phyloP scores from a whole-genome alignment of 2,329 filamentous ascomycete species.

The Myriosclerotinia scirpicola region DNA sequence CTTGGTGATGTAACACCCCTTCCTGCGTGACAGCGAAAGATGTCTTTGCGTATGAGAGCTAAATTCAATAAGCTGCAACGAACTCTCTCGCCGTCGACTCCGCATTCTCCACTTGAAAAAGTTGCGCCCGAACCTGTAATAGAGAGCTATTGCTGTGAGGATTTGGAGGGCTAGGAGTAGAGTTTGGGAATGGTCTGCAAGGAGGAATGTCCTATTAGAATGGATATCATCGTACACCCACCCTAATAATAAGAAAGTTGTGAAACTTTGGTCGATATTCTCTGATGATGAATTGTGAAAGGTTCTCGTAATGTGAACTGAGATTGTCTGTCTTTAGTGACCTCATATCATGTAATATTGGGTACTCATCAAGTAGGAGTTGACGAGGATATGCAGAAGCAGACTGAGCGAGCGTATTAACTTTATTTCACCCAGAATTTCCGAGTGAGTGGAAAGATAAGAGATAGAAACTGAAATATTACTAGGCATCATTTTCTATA shows the following conservation, averaged over 20 bases:
- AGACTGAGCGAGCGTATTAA: not conserved
- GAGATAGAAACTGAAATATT: not conserved
- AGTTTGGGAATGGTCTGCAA: not conserved
- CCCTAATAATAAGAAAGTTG: not conserved
- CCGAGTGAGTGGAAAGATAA: not conserved
- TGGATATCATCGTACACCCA: conserved; percentile 9
- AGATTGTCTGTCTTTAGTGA: not conserved
- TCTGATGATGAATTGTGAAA: not conserved
- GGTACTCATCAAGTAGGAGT: not conserved
- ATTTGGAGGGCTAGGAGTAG: not conserved
- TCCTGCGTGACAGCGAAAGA: conserved; percentile 5
- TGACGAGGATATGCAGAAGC: too few species aligned
- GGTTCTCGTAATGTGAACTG: not conserved
- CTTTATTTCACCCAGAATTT: not conserved
- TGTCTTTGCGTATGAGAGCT: conserved; percentile 14
- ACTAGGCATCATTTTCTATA: not conserved
- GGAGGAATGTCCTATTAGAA: not conserved
- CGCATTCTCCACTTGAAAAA: not conserved
- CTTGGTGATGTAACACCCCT: conserved; percentile 14
- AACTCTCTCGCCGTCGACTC: not conserved
- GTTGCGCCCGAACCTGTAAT: not conserved
- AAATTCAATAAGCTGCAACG: conserved; percentile 17
- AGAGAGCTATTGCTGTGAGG: not conserved
- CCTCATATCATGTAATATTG: not conserved
- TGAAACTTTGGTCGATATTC: not conserved